phyloP scores from a whole-genome alignment of 805 yeast genomes.

The Kodamaea kakaduensis region DNA sequence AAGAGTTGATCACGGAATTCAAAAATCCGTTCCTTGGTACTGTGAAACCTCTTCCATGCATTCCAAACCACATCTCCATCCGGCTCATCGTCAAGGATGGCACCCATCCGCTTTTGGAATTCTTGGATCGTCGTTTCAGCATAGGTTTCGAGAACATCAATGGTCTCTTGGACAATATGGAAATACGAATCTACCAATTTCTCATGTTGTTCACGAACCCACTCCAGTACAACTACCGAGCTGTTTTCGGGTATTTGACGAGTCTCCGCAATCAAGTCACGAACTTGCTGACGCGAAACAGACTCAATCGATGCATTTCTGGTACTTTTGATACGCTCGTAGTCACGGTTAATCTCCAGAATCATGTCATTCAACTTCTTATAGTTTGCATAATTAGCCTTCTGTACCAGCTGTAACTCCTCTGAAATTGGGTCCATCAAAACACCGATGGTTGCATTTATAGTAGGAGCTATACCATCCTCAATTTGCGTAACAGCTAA shows the following conservation, averaged over 20 bases:
- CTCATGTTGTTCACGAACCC: slow-evolving; percentile 26
- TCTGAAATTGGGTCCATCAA: slow-evolving; percentile 24
- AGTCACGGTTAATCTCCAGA: slow-evolving; percentile 30
- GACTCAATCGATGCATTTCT: slow-evolving; percentile 11
- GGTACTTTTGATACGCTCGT: slow-evolving; percentile 24
- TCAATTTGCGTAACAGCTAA: slow-evolving; percentile 32
- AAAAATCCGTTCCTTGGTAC: slow-evolving; percentile 51
- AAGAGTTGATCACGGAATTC: slow-evolving; percentile 50
- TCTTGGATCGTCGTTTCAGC: slow-evolving; percentile 64
- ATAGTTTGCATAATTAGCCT: slow-evolving; percentile 26
- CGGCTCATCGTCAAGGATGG: slow-evolving; percentile 44
- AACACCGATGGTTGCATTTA: slow-evolving; percentile 21
- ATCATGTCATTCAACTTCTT: slow-evolving; percentile 29
- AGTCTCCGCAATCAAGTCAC: slow-evolving; percentile 29
- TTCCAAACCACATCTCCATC: slow-evolving; percentile 21
- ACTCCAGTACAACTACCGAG: slow-evolving; percentile 20
- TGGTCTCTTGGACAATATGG: slow-evolving; percentile 36
- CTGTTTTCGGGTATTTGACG: slow-evolving; percentile 21
- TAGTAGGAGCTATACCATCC: slow-evolving; percentile 26
- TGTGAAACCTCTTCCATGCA: slow-evolving; percentile 52
- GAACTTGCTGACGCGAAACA: slow-evolving; percentile 31
- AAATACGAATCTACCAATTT: slow-evolving; percentile 28
- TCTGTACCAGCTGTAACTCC: slow-evolving; percentile 27
- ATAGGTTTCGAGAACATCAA: slow-evolving; percentile 71
- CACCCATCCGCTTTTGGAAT: slow-evolving; percentile 57